Percentiles rank a stretch among this genome's conserved stretches.
phyloP scores from a whole-genome alignment of 2,329 filamentous ascomycete genomes.

The Hypoxylon sp. region DNA sequence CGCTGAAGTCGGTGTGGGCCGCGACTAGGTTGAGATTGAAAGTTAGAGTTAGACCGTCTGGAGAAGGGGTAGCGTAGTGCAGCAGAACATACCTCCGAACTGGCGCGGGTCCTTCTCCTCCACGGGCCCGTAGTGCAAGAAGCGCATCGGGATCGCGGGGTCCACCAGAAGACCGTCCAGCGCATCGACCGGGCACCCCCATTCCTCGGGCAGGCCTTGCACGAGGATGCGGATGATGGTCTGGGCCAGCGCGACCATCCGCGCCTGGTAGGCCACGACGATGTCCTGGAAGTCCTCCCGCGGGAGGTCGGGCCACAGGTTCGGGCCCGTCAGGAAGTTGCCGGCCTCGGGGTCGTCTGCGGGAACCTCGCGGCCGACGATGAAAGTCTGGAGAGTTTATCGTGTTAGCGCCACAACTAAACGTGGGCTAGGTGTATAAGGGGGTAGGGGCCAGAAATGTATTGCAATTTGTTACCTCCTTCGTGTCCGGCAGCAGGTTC shows the following conservation, averaged over 20 bases:
- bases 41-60: neutral
- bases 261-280: neutral
- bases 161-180: neutral
- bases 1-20: constrained; percentile 52
- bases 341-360: neutral
- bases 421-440: no score
- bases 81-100: constrained; percentile 38
- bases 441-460: no score
- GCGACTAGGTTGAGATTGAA: constrained; percentile 27
- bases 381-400: neutral
- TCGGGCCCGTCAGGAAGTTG: neutral
- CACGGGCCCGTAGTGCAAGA: constrained; percentile 43
- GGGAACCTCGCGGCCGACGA: neutral
- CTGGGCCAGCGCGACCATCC: neutral
- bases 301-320: neutral
- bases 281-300: neutral
- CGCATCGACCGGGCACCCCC: neutral
- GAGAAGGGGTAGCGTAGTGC: neutral
- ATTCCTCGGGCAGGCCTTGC: neutral
- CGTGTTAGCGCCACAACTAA: neutral
- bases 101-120: constrained; percentile 32
- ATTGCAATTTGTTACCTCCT: neutral
- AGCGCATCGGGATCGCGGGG: neutral
- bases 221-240: neutral
- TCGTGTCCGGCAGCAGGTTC: neutral